A percentile compares a stretch with the other conserved stretches of the same genome.
phyloP scores from a whole-genome alignment of 1,284 basidiomycete genomes.

The Pholiota adiposa region DNA sequence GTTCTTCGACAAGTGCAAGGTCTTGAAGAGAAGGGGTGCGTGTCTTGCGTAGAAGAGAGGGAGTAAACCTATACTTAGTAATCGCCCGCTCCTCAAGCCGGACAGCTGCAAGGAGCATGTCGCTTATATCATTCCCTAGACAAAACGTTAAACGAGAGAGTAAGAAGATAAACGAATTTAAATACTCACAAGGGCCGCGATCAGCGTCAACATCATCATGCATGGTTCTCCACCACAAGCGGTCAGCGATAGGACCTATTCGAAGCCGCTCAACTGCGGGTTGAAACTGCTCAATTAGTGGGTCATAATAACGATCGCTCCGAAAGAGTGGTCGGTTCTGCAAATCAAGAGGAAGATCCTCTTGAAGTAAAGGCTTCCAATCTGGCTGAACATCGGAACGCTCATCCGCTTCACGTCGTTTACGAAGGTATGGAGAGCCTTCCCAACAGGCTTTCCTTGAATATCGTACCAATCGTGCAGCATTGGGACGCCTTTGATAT shows the following conservation, averaged over 20 bases:
- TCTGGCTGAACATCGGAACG: background rate
- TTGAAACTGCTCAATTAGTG: background rate
- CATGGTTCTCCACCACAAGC: background rate
- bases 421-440: background rate
- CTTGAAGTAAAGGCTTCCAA: background rate
- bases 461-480: background rate
- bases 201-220: background rate
- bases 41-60: background rate
- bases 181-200: background rate
- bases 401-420: background rate
- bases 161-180: background rate
- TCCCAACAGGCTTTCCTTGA: background rate
- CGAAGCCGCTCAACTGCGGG: background rate
- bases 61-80: background rate
- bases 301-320: background rate
- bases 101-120: background rate
- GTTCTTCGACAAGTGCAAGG: background rate
- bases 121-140: background rate
- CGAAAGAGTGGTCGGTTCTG: background rate
- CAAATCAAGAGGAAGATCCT: background rate
- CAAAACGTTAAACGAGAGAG: background rate
- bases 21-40: background rate
- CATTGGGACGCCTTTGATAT: background rate
- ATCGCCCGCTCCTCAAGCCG: background rate
- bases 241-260: background rate